These are phyloP conservation scores for Pelargonium fulgidum DNA, from an alignment of 441 rosid species.

Conservation along the genomic window DNA sequence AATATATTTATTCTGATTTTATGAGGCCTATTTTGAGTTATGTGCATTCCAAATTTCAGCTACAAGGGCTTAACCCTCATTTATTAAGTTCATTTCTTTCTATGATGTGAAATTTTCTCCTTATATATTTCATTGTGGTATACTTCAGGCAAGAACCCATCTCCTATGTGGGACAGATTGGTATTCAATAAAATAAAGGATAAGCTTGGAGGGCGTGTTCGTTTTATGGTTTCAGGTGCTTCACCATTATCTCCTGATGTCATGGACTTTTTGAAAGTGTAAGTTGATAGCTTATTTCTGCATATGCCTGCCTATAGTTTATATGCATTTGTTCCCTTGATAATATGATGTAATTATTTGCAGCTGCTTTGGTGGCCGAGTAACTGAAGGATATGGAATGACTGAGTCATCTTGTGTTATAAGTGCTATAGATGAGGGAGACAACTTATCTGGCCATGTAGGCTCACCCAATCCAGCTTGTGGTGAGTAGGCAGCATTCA, in stretches of 20 bases:
- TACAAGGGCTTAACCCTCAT: constrained; percentile 7
- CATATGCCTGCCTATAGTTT: constrained; percentile 16
- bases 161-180: constrained; percentile 98
- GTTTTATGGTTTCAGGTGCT: constrained; percentile 79
- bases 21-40: not conserved
- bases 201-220: constrained; percentile 93
- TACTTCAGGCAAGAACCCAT: constrained; percentile 74
- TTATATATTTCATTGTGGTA: constrained; percentile 11
- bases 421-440: constrained; percentile 64
- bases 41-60: not conserved
- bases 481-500: constrained; percentile 42
- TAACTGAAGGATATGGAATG: constrained; percentile 96
- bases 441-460: constrained; percentile 79
- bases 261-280: constrained; percentile 87
- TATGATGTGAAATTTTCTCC: constrained; percentile 11
- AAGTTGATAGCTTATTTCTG: constrained; percentile 30
- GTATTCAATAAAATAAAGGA: constrained; percentile 90
- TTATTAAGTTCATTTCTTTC: constrained; percentile 11
- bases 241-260: constrained; percentile 98
- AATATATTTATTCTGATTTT: not conserved
- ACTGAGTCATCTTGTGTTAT: constrained; percentile 89
- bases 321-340: constrained; percentile 13
- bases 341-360: constrained; percentile 19
- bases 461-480: constrained; percentile 96
- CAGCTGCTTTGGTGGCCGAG: constrained; percentile 84